phyloP scores from a whole-genome alignment of 2,329 filamentous ascomycete species.

The Beauveria medogensis region DNA sequence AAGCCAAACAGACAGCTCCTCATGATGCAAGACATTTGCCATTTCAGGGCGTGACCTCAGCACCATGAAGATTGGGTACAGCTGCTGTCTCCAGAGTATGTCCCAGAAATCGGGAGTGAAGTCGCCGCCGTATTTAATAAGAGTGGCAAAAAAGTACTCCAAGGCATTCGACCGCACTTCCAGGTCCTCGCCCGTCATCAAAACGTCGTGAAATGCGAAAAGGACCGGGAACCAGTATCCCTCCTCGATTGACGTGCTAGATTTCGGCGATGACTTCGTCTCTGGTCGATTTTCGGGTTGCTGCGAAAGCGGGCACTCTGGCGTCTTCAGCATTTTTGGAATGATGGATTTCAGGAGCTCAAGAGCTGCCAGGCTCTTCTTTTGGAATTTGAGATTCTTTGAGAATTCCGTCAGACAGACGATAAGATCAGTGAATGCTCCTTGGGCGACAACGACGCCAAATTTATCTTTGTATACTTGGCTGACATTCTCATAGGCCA shows the following conservation, averaged over 20 bases:
- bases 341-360: conserved; percentile 91
- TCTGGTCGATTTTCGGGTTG: conserved; percentile 35
- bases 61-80: conserved; percentile 98
- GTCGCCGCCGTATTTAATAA: conserved; percentile 81
- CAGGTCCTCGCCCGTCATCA: conserved; percentile 98
- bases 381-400: conserved; percentile 97
- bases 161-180: conserved; percentile 87
- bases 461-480: conserved; percentile 95
- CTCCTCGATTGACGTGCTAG: conserved; percentile 83
- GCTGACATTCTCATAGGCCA: conserved; percentile 93
- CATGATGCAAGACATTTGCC: conserved; percentile 88
- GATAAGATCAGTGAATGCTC: conserved; percentile 91
- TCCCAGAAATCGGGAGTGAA: conserved; percentile 98
- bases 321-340: conserved; percentile 88
- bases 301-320: conserved; percentile 84
- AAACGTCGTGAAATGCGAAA: conserved; percentile 95
- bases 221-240: conserved; percentile 98
- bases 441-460: conserved; percentile 90
- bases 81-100: conserved; percentile 89
- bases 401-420: conserved; percentile 97
- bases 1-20: conserved; percentile 96
- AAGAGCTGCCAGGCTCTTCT: conserved; percentile 93
- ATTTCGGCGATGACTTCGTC: conserved; percentile 40
- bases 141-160: conserved; percentile 92
- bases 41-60: conserved; percentile 93